Conservation (phyloP, 129 eudicot species). For the Scalesia atractyloides region DNA sequence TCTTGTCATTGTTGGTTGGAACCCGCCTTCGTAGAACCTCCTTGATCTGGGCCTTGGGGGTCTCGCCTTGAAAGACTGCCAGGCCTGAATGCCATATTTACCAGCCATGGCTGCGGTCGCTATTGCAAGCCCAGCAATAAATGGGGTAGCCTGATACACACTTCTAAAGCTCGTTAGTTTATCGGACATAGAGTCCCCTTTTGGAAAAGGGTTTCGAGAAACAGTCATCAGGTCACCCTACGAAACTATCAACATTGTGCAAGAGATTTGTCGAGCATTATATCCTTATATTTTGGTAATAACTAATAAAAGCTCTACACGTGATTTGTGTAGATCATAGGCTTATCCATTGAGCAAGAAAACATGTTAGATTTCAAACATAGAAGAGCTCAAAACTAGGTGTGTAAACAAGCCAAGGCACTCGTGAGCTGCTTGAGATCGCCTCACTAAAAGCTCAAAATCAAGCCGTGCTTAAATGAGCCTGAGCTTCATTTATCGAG, state of each 20-base stretch:
- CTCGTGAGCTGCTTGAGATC: too few relatives aligned
- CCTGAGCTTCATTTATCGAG: too few relatives aligned
- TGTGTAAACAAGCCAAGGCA: too few relatives aligned
- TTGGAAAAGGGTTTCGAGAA: neutral
- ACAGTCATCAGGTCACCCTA: slow-evolving; percentile 1
- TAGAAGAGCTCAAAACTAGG: neutral
- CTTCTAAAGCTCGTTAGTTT: slow-evolving; percentile 19
- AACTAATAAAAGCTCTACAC: neutral
- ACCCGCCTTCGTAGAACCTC: slow-evolving; percentile 87
- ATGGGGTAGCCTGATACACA: slow-evolving; percentile 64
- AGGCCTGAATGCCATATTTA: slow-evolving; percentile 72
- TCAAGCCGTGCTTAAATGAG: too few relatives aligned
- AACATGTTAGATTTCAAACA: neutral
- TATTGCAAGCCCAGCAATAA: slow-evolving; percentile 74
- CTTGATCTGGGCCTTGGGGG: slow-evolving; percentile 73
- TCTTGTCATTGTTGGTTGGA: slow-evolving; percentile 83
- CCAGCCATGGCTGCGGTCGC: slow-evolving; percentile 85
- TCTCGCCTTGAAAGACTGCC: slow-evolving; percentile 83
- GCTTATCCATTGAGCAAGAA: neutral
- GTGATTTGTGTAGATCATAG: neutral
- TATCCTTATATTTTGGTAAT: neutral
- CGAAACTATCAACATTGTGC: neutral
- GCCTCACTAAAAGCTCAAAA: too few relatives aligned
- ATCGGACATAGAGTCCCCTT: neutral
- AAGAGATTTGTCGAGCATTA: neutral